Percentiles rank a stretch among this genome's conserved stretches.
These are phyloP conservation scores for Blastocystis sp. DNA, from an alignment of 352 stramenopile species.

Conservation along the genomic window DNA sequence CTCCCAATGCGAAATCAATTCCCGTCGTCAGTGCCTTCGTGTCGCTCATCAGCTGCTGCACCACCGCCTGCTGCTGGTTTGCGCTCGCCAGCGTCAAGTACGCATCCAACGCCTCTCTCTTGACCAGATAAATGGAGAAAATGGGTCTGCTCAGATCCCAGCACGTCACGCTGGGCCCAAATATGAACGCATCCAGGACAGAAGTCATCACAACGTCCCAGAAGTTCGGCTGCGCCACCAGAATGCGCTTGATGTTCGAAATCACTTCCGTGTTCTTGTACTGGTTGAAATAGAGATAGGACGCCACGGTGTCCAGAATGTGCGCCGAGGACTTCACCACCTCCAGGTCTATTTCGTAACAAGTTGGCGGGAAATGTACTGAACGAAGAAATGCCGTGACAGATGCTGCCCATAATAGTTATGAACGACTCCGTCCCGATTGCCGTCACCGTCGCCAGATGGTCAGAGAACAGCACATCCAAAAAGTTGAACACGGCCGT, in stretches of 20 bases:
- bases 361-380: not conserved
- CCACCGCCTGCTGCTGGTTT: slow-evolving; percentile 3
- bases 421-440: slow-evolving; percentile 39
- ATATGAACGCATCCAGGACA: slow-evolving; percentile 63
- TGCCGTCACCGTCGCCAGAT: slow-evolving; percentile 45
- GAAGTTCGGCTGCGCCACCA: slow-evolving; percentile 62
- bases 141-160: slow-evolving; percentile 50
- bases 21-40: slow-evolving; percentile 12
- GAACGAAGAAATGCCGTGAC: slow-evolving; percentile 39
- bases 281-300: slow-evolving; percentile 64
- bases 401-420: slow-evolving; percentile 59
- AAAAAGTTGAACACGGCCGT: slow-evolving; percentile 49
- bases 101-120: slow-evolving; percentile 21
- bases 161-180: slow-evolving; percentile 17
- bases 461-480: slow-evolving; percentile 52
- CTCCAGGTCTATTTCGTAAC: slow-evolving; percentile 5
- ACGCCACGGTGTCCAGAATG: slow-evolving; percentile 39
- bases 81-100: slow-evolving; percentile 9
- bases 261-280: slow-evolving; percentile 52
- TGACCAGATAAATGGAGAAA: slow-evolving; percentile 31
- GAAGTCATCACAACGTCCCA: slow-evolving; percentile 51
- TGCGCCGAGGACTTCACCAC: slow-evolving; percentile 15
- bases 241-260: slow-evolving; percentile 54
- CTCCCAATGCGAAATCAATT: slow-evolving; percentile 40
- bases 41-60: slow-evolving; percentile 55